A percentile compares a stretch with the other conserved stretches of the same genome.
These are phyloP conservation scores for Debaryomyces robertsiae DNA, from an alignment of 1,139 yeast species.

Conservation along the genomic window DNA sequence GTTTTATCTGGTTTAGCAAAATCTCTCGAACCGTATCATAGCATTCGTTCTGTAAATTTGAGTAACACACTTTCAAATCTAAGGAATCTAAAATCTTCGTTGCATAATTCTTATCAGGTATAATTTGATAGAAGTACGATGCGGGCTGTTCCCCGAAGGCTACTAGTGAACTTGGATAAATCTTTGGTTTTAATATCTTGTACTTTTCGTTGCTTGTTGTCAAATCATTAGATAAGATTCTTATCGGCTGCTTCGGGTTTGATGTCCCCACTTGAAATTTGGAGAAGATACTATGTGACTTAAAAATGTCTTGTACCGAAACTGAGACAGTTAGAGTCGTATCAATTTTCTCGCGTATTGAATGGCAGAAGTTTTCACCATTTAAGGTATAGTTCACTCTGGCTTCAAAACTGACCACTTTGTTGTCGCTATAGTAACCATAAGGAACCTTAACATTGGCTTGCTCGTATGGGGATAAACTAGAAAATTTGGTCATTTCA, in stretches of 20 bases:
- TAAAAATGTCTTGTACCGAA: constrained; percentile 76
- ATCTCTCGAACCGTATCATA: constrained; percentile 17
- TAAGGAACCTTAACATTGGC: constrained; percentile 26
- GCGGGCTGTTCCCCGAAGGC: constrained; percentile 75
- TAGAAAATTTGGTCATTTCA: background rate
- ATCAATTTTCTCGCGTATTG: constrained; percentile 40
- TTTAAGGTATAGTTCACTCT: constrained; percentile 31
- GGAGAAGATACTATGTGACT: constrained; percentile 56
- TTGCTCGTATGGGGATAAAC: constrained; percentile 14
- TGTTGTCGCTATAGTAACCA: constrained; percentile 29
- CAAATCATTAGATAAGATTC: constrained; percentile 50
- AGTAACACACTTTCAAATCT: constrained; percentile 45
- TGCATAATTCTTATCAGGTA: constrained; percentile 22
- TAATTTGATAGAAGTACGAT: constrained; percentile 58
- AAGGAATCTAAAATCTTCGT: constrained; percentile 38
- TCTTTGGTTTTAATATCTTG: constrained; percentile 31
- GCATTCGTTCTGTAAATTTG: constrained; percentile 50
- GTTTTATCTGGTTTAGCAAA: constrained; percentile 14
- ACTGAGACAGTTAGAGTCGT: constrained; percentile 62
- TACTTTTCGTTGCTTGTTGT: constrained; percentile 39
- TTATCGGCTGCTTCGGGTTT: constrained; percentile 52
- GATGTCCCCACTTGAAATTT: constrained; percentile 70
- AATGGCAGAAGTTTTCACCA: constrained; percentile 25
- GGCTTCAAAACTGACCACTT: constrained; percentile 31
- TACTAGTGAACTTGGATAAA: constrained; percentile 32